phyloP scores from a whole-genome alignment of 495 filamentous ascomycete species.

The Polyplosphaeria fusca region DNA sequence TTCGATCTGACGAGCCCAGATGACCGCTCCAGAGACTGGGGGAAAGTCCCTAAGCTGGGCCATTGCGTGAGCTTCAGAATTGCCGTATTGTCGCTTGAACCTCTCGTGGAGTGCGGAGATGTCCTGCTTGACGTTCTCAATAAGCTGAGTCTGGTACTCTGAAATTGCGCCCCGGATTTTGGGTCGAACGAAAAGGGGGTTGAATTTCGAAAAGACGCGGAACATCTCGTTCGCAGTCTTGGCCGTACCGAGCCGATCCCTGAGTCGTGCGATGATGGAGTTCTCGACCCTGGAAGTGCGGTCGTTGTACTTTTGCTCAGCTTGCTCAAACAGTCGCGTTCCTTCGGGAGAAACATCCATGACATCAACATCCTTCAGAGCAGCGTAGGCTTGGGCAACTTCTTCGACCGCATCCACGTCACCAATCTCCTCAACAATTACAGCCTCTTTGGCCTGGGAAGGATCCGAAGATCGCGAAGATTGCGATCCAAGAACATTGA shows the following conservation, averaged over 20 bases:
- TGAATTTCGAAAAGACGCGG: constrained; percentile 98
- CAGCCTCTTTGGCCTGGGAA: constrained; percentile 47
- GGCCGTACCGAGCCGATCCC: constrained; percentile 89
- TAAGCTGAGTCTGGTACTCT: constrained; percentile 95
- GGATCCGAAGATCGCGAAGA: constrained; percentile 42
- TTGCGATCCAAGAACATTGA: constrained; percentile 85
- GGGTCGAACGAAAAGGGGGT: constrained; percentile 92
- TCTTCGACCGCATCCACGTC: constrained; percentile 98
- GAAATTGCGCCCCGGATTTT: constrained; percentile 97
- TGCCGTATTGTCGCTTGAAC: constrained; percentile 97
- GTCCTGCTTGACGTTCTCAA: constrained; percentile 94
- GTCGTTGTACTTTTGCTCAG: constrained; percentile 93
- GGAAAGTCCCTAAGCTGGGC: constrained; percentile 92
- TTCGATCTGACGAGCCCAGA: constrained; percentile 96
- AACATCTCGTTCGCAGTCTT: constrained; percentile 99
- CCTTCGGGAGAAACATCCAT: constrained; percentile 87
- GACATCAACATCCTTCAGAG: constrained; percentile 88
- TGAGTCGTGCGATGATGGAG: constrained; percentile 91
- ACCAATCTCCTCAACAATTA: constrained; percentile 86
- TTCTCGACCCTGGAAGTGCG: constrained; percentile 95
- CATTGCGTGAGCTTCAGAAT: constrained; percentile 97
- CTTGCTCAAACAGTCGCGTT: constrained; percentile 83
- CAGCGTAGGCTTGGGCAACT: constrained; percentile 88
- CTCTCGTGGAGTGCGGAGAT: constrained; percentile 90
- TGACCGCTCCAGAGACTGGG: constrained; percentile 91